Percentiles rank a stretch among this genome's conserved stretches.
Conservation (phyloP, 139 green algal genomes). For the Zygnema circumcarinatum region DNA sequence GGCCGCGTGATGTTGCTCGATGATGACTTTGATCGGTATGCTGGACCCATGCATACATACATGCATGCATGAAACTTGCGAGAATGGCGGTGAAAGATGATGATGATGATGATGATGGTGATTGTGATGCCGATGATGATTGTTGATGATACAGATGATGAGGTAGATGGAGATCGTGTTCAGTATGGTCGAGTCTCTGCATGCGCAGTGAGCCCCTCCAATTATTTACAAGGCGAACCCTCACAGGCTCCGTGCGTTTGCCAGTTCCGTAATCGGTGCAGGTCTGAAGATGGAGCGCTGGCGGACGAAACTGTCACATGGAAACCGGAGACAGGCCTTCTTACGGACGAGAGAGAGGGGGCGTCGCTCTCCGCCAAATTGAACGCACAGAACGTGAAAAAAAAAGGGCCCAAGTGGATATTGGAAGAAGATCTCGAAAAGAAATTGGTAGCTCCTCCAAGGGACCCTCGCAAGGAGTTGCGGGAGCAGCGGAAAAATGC, state of each 20-base stretch:
- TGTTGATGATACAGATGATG: not conserved
- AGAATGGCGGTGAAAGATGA: not conserved
- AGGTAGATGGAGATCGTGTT: not conserved
- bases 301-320: not conserved
- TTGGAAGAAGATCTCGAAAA: constrained; percentile 38
- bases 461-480: constrained; percentile 28
- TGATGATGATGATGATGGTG: not conserved
- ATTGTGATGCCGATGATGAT: not conserved
- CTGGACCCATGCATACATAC: too few relatives aligned
- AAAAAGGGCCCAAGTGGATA: not conserved
- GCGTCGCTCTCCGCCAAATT: not conserved
- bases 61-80: too few relatives aligned
- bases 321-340: not conserved
- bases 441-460: constrained; percentile 23
- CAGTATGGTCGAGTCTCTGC: not conserved
- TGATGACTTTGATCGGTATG: too few relatives aligned
- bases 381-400: not conserved
- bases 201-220: not conserved
- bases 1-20: too few relatives aligned
- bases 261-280: not conserved
- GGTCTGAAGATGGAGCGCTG: not conserved
- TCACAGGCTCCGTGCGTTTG: not conserved
- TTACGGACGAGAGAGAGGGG: not conserved
- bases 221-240: not conserved
- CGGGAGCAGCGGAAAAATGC: constrained; percentile 3